Percentiles rank a stretch among this genome's conserved stretches.
phyloP scores from a whole-genome alignment of 768 basidiomycete genomes.

The Mycena chlorophos region DNA sequence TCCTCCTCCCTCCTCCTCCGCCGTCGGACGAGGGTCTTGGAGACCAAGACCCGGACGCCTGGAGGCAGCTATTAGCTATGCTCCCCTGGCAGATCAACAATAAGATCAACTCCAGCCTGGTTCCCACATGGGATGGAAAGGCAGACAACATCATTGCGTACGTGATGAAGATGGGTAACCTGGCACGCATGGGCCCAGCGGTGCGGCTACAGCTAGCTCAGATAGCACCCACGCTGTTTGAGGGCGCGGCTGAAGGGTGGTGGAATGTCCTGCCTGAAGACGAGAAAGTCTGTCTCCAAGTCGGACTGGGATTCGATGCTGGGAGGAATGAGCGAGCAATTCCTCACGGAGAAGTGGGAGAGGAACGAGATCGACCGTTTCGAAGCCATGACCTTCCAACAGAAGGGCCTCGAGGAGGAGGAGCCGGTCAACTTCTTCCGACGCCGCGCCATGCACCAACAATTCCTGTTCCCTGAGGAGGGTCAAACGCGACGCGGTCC shows the following conservation, averaged over 20 bases:
- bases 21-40: background rate
- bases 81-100: background rate
- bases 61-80: background rate
- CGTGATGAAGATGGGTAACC: background rate
- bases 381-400: slow-evolving; percentile 4
- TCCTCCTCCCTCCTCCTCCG: background rate
- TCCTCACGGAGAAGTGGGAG: background rate
- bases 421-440: slow-evolving; percentile 9
- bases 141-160: background rate
- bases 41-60: background rate
- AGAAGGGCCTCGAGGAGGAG: slow-evolving; percentile 1
- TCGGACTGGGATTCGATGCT: background rate
- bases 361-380: background rate
- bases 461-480: background rate
- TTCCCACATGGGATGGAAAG: slow-evolving; percentile 7
- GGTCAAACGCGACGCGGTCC: background rate
- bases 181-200: background rate
- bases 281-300: background rate
- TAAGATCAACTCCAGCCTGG: slow-evolving; percentile 6
- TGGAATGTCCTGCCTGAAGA: background rate
- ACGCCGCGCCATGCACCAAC: background rate
- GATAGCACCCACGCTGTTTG: background rate
- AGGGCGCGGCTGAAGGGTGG: background rate
- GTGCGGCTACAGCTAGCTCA: background rate
- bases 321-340: background rate